Evolutionary conservation across 1,284 basidiomycete species (phyloP).

Genomic region (Pyrrhoderma noxium): DNA sequence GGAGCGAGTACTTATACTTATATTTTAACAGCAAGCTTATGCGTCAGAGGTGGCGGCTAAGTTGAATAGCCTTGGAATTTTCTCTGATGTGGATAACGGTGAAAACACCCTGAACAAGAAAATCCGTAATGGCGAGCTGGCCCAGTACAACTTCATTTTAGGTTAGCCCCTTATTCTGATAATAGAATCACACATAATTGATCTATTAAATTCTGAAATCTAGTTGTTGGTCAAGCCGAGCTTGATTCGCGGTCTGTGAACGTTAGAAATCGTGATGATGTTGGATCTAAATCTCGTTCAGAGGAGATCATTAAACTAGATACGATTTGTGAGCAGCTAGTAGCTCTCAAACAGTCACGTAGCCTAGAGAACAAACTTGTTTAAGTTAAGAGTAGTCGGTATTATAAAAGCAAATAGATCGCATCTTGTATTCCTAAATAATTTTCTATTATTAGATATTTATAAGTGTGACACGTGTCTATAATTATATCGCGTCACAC

Average conservation of each 20-base stretch:
- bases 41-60: slow-evolving; percentile 72
- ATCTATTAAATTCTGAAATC: neutral
- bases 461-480: too few species aligned
- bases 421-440: too few species aligned
- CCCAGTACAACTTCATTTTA: slow-evolving; percentile 96
- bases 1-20: neutral
- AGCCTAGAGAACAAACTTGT: slow-evolving; percentile 52
- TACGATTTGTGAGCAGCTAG: slow-evolving; percentile 56
- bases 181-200: too few species aligned
- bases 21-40: slow-evolving; percentile 70
- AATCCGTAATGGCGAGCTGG: slow-evolving; percentile 87
- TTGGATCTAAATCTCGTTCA: slow-evolving; percentile 71
- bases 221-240: slow-evolving; percentile 96
- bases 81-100: slow-evolving; percentile 87
- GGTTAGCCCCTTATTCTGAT: slow-evolving; percentile 48
- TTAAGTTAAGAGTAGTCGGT: neutral
- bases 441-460: too few species aligned
- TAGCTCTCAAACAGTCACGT: slow-evolving; percentile 54
- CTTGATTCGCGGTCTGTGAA: slow-evolving; percentile 83
- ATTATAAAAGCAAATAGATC: too few species aligned
- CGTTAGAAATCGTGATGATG: slow-evolving; percentile 90
- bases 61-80: slow-evolving; percentile 71
- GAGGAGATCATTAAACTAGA: slow-evolving; percentile 59
- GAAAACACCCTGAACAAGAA: slow-evolving; percentile 96
- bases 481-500: too few species aligned